A percentile compares a stretch with the other conserved stretches of the same genome.
Conservation (phyloP, 148 eudicot species). For the Heliosperma pusillum region DNA sequence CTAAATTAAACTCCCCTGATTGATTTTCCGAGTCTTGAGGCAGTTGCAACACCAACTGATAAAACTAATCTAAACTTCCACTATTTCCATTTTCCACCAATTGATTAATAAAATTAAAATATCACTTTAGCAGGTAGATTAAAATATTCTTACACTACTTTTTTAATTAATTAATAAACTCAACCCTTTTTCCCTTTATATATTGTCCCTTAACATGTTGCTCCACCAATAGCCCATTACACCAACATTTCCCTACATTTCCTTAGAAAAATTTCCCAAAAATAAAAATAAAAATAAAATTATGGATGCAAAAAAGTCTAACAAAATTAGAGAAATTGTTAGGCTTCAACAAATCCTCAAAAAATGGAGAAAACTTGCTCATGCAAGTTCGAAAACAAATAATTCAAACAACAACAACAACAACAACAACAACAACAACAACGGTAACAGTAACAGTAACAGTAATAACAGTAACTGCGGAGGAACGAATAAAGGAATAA, state of each 20-base stretch:
- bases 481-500: conserved; percentile 46
- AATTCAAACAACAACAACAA: conserved; percentile 17
- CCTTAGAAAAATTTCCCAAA: not conserved
- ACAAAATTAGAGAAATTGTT: conserved; percentile 83
- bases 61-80: conserved; percentile 17
- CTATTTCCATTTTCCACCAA: not conserved
- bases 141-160: not conserved
- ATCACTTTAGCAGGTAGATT: not conserved
- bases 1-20: conserved; percentile 27
- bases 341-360: conserved; percentile 76
- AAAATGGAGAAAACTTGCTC: conserved; percentile 76
- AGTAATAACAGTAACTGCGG: not conserved
- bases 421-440: not conserved
- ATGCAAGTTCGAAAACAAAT: conserved; percentile 31
- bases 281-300: not conserved
- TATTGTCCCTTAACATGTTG: conserved; percentile 22
- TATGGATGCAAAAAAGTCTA: conserved; percentile 66
- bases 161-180: conserved; percentile 4
- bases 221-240: conserved; percentile 8
- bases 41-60: conserved; percentile 31
- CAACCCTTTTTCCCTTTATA: conserved; percentile 23
- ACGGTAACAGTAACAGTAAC: not conserved
- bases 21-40: conserved; percentile 14
- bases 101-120: not conserved
- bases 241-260: not conserved